A percentile compares a stretch with the other conserved stretches of the same genome.
phyloP scores from a whole-genome alignment of 768 basidiomycete genomes.

The Boletus sp. region DNA sequence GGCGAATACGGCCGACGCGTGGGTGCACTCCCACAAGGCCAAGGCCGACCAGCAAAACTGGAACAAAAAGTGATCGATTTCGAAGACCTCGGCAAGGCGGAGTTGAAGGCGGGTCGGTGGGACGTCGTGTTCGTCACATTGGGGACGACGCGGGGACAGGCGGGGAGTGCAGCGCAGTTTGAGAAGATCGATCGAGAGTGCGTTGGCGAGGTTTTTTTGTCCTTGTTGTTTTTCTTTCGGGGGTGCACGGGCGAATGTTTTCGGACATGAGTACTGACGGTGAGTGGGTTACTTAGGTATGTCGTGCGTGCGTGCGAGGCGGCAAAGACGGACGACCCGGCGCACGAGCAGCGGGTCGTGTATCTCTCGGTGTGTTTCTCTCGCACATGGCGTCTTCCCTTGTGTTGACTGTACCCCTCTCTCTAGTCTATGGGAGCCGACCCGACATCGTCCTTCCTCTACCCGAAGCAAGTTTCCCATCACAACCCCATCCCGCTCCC shows the following conservation, averaged over 20 bases:
- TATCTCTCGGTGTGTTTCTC: constrained; percentile 53
- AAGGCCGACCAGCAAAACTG: constrained; percentile 50
- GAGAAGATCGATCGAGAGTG: constrained; percentile 78
- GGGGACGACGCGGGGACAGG: constrained; percentile 59
- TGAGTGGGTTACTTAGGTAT: constrained; percentile 41
- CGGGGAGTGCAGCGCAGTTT: constrained; percentile 63
- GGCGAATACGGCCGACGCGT: constrained; percentile 69
- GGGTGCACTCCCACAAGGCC: constrained; percentile 40
- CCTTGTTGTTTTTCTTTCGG: neutral
- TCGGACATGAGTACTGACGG: neutral
- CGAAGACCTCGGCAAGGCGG: constrained; percentile 55
- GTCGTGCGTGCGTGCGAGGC: constrained; percentile 71
- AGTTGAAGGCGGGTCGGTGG: constrained; percentile 56
- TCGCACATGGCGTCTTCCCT: neutral
- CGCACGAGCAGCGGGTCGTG: constrained; percentile 54
- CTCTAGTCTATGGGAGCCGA: constrained; percentile 48
- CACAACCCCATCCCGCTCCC: neutral
- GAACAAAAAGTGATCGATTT: constrained; percentile 67
- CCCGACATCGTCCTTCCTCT: constrained; percentile 48
- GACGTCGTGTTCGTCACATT: constrained; percentile 76
- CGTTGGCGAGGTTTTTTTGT: constrained; percentile 20
- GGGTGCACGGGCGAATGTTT: neutral
- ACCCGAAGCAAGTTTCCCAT: constrained; percentile 37
- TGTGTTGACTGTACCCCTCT: neutral
- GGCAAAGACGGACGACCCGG: constrained; percentile 48